Conservation (phyloP, 2,329 filamentous ascomycete genomes). For the Beauveria rudraprayagi region DNA sequence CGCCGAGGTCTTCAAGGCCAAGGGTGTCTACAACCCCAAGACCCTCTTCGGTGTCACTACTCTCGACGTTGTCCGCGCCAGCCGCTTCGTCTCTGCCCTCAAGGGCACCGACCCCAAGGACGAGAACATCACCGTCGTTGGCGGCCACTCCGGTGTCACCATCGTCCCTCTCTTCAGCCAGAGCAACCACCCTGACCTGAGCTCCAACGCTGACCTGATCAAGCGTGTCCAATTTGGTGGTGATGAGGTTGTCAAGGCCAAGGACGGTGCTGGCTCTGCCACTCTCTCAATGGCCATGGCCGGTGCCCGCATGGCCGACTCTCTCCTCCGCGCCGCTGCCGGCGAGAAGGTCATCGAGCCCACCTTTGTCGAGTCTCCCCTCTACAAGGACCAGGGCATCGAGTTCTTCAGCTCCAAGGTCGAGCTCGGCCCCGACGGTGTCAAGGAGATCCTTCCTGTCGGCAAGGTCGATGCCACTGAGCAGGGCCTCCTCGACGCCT, state of each 20-base stretch:
- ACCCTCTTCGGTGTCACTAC: conserved; percentile 99
- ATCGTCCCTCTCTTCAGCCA: conserved; percentile 97
- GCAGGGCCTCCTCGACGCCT: conserved; percentile 81
- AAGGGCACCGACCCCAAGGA: conserved; percentile 83
- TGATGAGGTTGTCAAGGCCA: conserved; percentile 98
- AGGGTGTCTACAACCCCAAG: conserved; percentile 97
- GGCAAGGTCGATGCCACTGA: conserved; percentile 79
- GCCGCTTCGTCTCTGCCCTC: conserved; percentile 93
- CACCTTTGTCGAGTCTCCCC: conserved; percentile 90
- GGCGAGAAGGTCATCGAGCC: conserved; percentile 95
- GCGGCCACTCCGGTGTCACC: conserved; percentile 95
- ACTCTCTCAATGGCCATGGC: conserved; percentile 99
- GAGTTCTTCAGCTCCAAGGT: conserved; percentile 96
- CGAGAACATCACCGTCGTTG: conserved; percentile 93
- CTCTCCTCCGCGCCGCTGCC: conserved; percentile 82
- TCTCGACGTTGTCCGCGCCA: conserved; percentile 95
- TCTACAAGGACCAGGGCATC: conserved; percentile 97
- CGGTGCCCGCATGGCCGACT: conserved; percentile 77
- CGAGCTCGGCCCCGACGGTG: conserved; percentile 93
- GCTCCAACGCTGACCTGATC: conserved; percentile 71
- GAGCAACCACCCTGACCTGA: conserved; percentile 77
- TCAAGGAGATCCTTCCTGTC: conserved; percentile 84
- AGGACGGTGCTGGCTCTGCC: conserved; percentile 93
- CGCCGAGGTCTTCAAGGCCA: conserved; percentile 92
- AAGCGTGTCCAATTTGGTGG: conserved; percentile 97